These are phyloP conservation scores for Parastagonospora nodorum DNA, from an alignment of 2,329 filamentous ascomycete species.

Conservation along the genomic window DNA sequence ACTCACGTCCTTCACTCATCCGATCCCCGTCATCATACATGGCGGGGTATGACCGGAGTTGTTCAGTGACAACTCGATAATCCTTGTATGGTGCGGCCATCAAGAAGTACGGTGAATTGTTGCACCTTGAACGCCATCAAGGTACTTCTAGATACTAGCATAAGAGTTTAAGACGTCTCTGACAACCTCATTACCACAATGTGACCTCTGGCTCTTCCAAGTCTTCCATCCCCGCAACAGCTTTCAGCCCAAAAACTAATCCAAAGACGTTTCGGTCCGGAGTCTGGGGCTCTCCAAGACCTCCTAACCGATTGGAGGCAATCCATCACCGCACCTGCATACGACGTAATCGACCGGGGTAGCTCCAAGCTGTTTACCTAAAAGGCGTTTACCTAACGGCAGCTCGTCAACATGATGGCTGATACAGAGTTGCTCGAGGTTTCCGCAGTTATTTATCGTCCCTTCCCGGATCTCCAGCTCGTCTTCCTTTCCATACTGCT, in stretches of 20 bases:
- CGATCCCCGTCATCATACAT: slow-evolving; percentile 29
- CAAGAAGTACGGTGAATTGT: not conserved
- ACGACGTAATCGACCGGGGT: slow-evolving; percentile 26
- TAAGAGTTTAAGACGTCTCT: not conserved
- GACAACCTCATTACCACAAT: not conserved
- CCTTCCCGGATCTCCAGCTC: slow-evolving; percentile 8
- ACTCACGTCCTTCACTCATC: slow-evolving; percentile 3
- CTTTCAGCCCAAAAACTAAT: no score
- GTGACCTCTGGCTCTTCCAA: not conserved
- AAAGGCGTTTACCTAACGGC: slow-evolving; percentile 42
- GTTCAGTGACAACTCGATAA: slow-evolving; percentile 6
- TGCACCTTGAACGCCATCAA: slow-evolving; percentile 15
- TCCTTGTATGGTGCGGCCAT: not conserved
- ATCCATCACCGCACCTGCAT: slow-evolving; percentile 25
- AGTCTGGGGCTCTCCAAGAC: slow-evolving; percentile 8
- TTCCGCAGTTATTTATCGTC: slow-evolving; percentile 26
- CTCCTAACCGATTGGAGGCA: slow-evolving; percentile 29
- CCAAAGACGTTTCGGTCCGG: slow-evolving; percentile 3
- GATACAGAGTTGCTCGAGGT: slow-evolving; percentile 28
- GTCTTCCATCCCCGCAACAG: not conserved
- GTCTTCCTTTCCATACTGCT: slow-evolving; percentile 3
- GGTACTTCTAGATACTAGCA: slow-evolving; percentile 4
- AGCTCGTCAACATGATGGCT: slow-evolving; percentile 30
- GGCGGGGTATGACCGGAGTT: slow-evolving; percentile 30
- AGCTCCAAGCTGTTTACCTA: slow-evolving; percentile 43